Base-by-base conservation (phyloP, 805 yeast species). In the Metschnikowia aberdeeniae region DNA sequence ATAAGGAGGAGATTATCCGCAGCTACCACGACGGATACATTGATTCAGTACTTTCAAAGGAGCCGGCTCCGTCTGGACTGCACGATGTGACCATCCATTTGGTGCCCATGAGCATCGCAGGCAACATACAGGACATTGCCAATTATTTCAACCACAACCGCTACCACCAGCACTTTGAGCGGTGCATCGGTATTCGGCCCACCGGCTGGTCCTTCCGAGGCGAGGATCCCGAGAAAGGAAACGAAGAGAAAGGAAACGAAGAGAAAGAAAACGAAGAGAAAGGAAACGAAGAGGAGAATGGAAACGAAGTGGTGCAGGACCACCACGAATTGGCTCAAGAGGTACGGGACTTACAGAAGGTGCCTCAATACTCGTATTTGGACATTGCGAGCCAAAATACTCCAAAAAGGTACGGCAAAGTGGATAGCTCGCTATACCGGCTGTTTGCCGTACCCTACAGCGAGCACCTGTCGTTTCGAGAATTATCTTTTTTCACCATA, bases 391-490 rank as follows among this genome's bases (percentile, higher is more conserved):
- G 59, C 11, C 73, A 68, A 48, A 51, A 46, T 28, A 31, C 43
- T 14, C 51, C 42, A 54, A 56, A 43, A 50, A 49, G 41, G 20
- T 46, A 19, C 24, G 46, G 47, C 3, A 55, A 54, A 20, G 55
- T 56, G 6, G 70, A 63, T 36, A 50, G 49, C 30, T 49, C 62
- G 6, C 49, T 64, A 12, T 60, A 55, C 41, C 75, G 81, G 38
- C 68, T 80, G 0, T 82, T 83, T 53, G 63, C 76, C 9, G 77
- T 90, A 1, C 98, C 99, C 0, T 93, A 93, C 58, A 84, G 95
- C 57, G 99, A 93, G 59, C 99, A 93, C 66, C 88, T 96, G 9
- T 87, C 96, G 46, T 92, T 82, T 56, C 68, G 85, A 32, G 99
- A 93, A 57, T 70, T 93, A 32, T 73, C 83, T 10, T 73, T 75